Conservation (phyloP, 768 basidiomycete genomes). For the Fomitopsis serialis region DNA sequence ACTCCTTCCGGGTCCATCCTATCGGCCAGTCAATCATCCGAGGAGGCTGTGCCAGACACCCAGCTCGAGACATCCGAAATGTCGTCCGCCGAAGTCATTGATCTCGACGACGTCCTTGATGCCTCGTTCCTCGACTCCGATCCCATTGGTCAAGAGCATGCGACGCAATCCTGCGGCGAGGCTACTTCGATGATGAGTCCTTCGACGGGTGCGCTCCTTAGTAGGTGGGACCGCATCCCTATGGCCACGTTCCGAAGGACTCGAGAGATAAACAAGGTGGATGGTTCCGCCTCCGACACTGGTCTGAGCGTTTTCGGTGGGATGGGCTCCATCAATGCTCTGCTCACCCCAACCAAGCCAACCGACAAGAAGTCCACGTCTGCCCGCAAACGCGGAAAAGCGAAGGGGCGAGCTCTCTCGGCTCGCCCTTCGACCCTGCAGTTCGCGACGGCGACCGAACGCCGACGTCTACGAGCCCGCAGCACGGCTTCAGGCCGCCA, state of each 20-base stretch:
- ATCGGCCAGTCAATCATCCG: slow-evolving; percentile 27
- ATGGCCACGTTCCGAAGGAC: slow-evolving; percentile 70
- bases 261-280: slow-evolving; percentile 27
- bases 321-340: slow-evolving; percentile 11
- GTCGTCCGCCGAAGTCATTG: slow-evolving; percentile 47
- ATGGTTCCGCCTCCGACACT: slow-evolving; percentile 31
- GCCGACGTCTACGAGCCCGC: slow-evolving; percentile 14
- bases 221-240: slow-evolving; percentile 71
- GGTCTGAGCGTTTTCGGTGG: slow-evolving; percentile 25
- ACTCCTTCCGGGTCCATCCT: background rate
- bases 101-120: slow-evolving; percentile 74
- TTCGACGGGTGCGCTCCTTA: slow-evolving; percentile 39
- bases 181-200: slow-evolving; percentile 9
- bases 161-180: slow-evolving; percentile 12
- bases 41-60: slow-evolving; percentile 23
- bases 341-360: slow-evolving; percentile 14
- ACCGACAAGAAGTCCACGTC: slow-evolving; percentile 16
- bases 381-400: slow-evolving; percentile 18
- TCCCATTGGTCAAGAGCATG: slow-evolving; percentile 18
- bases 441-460: slow-evolving; percentile 47
- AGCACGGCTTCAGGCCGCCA: slow-evolving; percentile 30
- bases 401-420: slow-evolving; percentile 28
- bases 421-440: slow-evolving; percentile 46
- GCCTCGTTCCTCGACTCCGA: slow-evolving; percentile 65
- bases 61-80: slow-evolving; percentile 30